Conservation (phyloP, 2,329 filamentous ascomycete species). For the Neonectria faginata region DNA sequence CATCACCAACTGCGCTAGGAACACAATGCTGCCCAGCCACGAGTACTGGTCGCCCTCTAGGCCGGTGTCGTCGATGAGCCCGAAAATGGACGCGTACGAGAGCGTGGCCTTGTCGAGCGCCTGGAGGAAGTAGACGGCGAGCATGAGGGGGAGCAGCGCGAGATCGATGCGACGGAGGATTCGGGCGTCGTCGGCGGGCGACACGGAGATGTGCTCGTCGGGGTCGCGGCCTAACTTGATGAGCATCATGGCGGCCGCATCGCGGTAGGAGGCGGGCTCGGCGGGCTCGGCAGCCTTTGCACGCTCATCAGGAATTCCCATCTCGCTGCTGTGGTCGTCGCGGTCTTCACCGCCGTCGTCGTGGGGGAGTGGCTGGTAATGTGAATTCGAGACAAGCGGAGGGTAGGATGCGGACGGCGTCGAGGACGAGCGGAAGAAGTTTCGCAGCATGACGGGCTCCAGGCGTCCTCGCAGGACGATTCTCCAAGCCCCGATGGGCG, state of each 20-base stretch:
- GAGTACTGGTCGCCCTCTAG: slow-evolving; percentile 69
- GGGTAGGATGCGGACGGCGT: slow-evolving; percentile 13
- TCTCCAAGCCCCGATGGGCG: slow-evolving; percentile 28
- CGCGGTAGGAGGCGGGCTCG: slow-evolving; percentile 44
- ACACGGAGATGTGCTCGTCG: slow-evolving; percentile 48
- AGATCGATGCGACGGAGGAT: slow-evolving; percentile 55
- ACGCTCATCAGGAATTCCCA: slow-evolving; percentile 7
- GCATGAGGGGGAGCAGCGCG: slow-evolving; percentile 59
- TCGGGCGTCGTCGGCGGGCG: slow-evolving; percentile 50
- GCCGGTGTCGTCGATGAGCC: slow-evolving; percentile 68
- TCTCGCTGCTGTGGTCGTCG: slow-evolving; percentile 21
- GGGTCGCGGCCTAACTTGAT: slow-evolving; percentile 53
- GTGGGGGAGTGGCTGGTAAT: slow-evolving; percentile 43
- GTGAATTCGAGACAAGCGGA: slow-evolving; percentile 23
- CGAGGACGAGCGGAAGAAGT: slow-evolving; percentile 27
- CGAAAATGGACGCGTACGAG: slow-evolving; percentile 72
- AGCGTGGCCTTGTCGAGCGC: slow-evolving; percentile 72
- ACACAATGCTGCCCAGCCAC: slow-evolving; percentile 72
- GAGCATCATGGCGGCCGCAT: slow-evolving; percentile 60
- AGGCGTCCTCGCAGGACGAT: slow-evolving; percentile 26
- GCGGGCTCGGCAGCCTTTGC: slow-evolving; percentile 5
- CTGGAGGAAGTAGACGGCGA: slow-evolving; percentile 73
- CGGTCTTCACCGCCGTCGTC: slow-evolving; percentile 32
- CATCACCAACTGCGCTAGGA: slow-evolving; percentile 69
- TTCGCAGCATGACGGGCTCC: slow-evolving; percentile 35